A percentile compares a stretch with the other conserved stretches of the same genome.
Evolutionary conservation across 352 stramenopile species (phyloP).

Genomic region (Pythium phragmitis): DNA sequence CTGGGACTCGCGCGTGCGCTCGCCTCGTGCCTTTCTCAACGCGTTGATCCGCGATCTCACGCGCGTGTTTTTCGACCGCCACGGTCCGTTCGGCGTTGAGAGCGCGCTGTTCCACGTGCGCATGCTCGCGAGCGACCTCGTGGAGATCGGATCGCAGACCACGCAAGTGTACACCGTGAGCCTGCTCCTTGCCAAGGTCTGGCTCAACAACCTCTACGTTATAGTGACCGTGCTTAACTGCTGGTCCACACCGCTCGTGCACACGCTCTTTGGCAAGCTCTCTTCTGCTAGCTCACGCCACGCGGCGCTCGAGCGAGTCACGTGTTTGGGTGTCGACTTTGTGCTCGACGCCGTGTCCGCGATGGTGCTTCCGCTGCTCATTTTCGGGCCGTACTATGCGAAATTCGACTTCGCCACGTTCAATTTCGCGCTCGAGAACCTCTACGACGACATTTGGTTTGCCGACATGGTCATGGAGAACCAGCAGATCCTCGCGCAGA

Average conservation of each 20-base stretch:
- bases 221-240: constrained; percentile 41
- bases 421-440: constrained; percentile 31
- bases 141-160: constrained; percentile 46
- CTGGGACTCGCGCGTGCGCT: constrained; percentile 13
- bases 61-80: constrained; percentile 26
- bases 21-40: not conserved
- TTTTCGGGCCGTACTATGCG: constrained; percentile 36
- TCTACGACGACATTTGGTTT: constrained; percentile 48
- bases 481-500: constrained; percentile 37
- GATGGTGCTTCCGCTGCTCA: constrained; percentile 37
- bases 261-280: constrained; percentile 17
- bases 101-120: constrained; percentile 32
- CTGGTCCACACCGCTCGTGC: constrained; percentile 35
- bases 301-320: constrained; percentile 25
- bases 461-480: constrained; percentile 47
- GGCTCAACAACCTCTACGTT: constrained; percentile 54
- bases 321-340: constrained; percentile 32
- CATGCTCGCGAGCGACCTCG: constrained; percentile 35
- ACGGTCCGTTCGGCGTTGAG: constrained; percentile 35
- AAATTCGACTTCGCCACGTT: constrained; percentile 33
- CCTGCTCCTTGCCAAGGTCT: constrained; percentile 37
- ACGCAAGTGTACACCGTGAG: constrained; percentile 46
- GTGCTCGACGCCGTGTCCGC: constrained; percentile 27
- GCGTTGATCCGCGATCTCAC: constrained; percentile 10
- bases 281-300: constrained; percentile 6